Conservation (phyloP, 164 flowering plant genomes). For the Paratinospora sagittata region DNA sequence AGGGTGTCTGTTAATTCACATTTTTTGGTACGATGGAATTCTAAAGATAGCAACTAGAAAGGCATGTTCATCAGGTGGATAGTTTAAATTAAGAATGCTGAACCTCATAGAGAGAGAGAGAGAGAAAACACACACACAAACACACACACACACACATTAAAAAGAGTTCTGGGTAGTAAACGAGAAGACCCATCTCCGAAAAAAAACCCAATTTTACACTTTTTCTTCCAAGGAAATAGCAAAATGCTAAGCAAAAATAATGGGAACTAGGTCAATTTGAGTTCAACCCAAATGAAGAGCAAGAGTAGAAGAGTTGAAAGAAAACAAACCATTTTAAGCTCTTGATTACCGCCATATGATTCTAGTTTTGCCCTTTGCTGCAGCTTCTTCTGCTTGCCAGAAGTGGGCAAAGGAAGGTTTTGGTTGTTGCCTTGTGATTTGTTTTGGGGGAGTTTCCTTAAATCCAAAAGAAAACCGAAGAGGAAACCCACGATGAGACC, state of each 20-base stretch:
- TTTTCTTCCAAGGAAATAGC: neutral
- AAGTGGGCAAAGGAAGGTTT: slow-evolving; percentile 8
- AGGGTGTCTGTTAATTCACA: too few relatives aligned
- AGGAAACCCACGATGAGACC: slow-evolving; percentile 84
- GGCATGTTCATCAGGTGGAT: neutral
- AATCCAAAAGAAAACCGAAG: slow-evolving; percentile 59
- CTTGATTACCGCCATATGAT: slow-evolving; percentile 36
- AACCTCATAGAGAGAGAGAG: too few relatives aligned
- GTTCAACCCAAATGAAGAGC: neutral
- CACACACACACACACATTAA: neutral
- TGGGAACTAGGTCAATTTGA: neutral
- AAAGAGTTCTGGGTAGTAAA: neutral
- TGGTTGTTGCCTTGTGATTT: slow-evolving; percentile 10
- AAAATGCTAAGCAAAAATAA: neutral
- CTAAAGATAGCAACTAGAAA: too few relatives aligned
- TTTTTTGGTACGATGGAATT: too few relatives aligned
- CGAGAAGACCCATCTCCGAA: neutral
- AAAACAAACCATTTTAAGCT: slow-evolving; percentile 67
- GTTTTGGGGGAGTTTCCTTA: slow-evolving; percentile 34
- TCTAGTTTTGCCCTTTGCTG: slow-evolving; percentile 1
- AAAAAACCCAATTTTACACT: neutral
- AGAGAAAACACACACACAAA: neutral
- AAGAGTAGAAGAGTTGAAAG: neutral
- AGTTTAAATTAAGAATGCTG: neutral
- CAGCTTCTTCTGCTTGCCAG: slow-evolving; percentile 24